Evolutionary conservation across 2,329 filamentous ascomycete genomes (phyloP), one percentile per base, ranked within the genome.

Genomic region (Penicillium sp.): DNA sequence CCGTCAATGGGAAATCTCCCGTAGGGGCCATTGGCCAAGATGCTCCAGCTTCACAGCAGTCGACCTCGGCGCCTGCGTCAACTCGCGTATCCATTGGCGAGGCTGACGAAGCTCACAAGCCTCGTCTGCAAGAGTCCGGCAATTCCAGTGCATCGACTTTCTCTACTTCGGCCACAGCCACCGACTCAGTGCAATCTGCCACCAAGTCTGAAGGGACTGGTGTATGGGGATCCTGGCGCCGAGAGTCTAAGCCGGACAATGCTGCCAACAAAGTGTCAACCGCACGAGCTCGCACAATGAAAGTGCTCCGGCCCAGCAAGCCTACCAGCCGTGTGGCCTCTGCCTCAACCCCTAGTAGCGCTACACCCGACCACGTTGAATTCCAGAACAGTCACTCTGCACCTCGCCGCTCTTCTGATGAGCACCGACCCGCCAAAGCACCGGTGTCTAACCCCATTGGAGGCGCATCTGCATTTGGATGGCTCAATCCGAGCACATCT

Each of bases 401-500:
- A 8, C 6, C 52, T 26, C 55, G 58, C 32, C 50, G 51, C 2
- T 57, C 60, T 28, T 55, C 59, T 7, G 66, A 66, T 22, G 63
- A 59, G 6, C 47, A 59, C 11, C 58, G 63, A 24, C 44, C 66
- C 16, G 62, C 58, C 36, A 77, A 77, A 57, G 72, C 80, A 13
- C 78, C 82, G 46, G 77, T 81, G 6, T 76, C 81, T 26, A 97
- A 97, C 62, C 91, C 93, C 0, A 80, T 95, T 14, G 91, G 91
- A 7, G 87, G 87, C n/a, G 91, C 87, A 11, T 93, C 88, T 48
- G 91, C 91, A 2, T 97, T 97, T 72, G 85, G 87, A 10, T 97
- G 90, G 90, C 84, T 96, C 74, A 91, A 86, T 53, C 57, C 67
- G 16, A 57, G 58, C 10, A 60, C 66, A 40, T 57, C 59, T 36